phyloP scores from a whole-genome alignment of 768 basidiomycete genomes.

The Mycena metata region DNA sequence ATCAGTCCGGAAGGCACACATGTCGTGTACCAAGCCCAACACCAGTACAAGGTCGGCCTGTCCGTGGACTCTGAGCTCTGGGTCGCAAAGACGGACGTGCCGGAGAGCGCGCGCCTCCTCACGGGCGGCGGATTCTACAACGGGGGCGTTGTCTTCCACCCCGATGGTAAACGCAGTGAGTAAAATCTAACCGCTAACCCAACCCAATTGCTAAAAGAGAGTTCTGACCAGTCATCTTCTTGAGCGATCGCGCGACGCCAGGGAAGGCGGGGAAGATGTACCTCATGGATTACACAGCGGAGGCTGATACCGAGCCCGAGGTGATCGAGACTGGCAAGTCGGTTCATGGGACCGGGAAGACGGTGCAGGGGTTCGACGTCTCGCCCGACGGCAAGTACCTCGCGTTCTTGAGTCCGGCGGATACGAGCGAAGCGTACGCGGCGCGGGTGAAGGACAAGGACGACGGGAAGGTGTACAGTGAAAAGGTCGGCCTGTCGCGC shows the following conservation, averaged over 20 bases:
- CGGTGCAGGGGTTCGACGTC: conserved; percentile 48
- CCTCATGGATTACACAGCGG: conserved; percentile 33
- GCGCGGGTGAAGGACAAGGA: conserved; percentile 38
- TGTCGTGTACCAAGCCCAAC: conserved; percentile 50
- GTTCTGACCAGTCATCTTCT: conserved; percentile 39
- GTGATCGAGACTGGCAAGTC: conserved; percentile 37
- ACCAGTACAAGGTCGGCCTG: conserved; percentile 46
- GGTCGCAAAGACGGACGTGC: conserved; percentile 46
- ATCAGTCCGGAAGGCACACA: conserved; percentile 48
- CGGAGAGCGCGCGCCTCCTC: conserved; percentile 46
- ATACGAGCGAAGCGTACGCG: conserved; percentile 29
- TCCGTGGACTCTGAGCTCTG: conserved; percentile 46
- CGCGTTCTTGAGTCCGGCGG: conserved; percentile 45
- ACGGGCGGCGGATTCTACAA: conserved; percentile 47
- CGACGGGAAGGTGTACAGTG: conserved; percentile 47
- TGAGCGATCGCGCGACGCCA: conserved; percentile 47
- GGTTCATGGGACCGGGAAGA: conserved; percentile 42
- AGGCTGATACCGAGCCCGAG: conserved; percentile 24
- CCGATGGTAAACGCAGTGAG: conserved; percentile 41
- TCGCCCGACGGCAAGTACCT: conserved; percentile 49
- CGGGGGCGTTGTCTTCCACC: conserved; percentile 49
- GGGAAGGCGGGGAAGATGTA: conserved; percentile 46
- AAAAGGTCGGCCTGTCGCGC: conserved; percentile 40
- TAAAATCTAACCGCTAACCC: no score
- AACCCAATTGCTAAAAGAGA: no score